phyloP scores from a whole-genome alignment of 2,329 filamentous ascomycete species.

The Gnomoniopsis smithogilvyi region DNA sequence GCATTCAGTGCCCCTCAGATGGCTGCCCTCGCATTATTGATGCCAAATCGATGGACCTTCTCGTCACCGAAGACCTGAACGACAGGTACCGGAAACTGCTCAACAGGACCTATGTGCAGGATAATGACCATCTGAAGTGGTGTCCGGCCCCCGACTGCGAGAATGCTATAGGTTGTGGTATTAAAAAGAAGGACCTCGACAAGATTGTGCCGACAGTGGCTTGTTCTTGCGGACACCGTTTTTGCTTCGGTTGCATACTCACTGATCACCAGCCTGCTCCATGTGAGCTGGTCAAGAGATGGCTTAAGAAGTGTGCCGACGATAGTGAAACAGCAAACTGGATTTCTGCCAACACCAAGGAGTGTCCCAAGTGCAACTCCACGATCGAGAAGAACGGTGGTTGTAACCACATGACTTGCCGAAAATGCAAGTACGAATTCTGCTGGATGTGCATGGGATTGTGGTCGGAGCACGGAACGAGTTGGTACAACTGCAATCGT shows the following conservation, averaged over 20 bases:
- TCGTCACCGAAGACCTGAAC: slow-evolving; percentile 57
- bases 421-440: slow-evolving; percentile 94
- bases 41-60: slow-evolving; percentile 77
- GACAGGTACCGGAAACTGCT: slow-evolving; percentile 78
- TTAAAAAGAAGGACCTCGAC: slow-evolving; percentile 84
- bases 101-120: slow-evolving; percentile 93
- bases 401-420: slow-evolving; percentile 97
- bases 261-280: slow-evolving; percentile 92
- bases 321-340: slow-evolving; percentile 98
- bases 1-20: slow-evolving; percentile 89
- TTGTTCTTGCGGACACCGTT: slow-evolving; percentile 79
- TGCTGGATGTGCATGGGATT: slow-evolving; percentile 99
- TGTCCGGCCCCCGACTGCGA: slow-evolving; percentile 97
- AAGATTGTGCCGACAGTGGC: slow-evolving; percentile 86
- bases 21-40: slow-evolving; percentile 89
- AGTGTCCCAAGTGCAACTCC: slow-evolving; percentile 92
- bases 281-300: slow-evolving; percentile 86
- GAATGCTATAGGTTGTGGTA: slow-evolving; percentile 82
- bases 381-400: slow-evolving; percentile 99
- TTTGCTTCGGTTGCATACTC: slow-evolving; percentile 92
- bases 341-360: slow-evolving; percentile 99
- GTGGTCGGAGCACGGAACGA: slow-evolving; percentile 97
- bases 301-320: slow-evolving; percentile 97
- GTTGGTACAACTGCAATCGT: slow-evolving; percentile 99
- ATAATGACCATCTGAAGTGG: slow-evolving; percentile 95